Base-by-base conservation (phyloP, 768 basidiomycete genomes). In the Mycena vulgaris region DNA sequence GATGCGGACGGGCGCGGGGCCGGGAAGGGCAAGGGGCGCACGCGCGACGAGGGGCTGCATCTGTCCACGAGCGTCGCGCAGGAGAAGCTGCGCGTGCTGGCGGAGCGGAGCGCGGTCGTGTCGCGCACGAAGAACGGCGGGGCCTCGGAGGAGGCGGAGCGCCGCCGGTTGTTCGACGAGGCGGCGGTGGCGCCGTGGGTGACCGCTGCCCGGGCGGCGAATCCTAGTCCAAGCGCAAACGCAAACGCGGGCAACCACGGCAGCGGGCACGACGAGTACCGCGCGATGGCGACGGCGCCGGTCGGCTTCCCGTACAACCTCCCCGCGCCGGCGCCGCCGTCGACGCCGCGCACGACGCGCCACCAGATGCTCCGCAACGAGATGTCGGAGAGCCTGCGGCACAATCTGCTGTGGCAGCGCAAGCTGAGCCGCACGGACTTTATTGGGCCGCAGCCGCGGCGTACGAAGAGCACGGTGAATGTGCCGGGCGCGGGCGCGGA, bases 281-380 rank as follows among this genome's bases (percentile, higher is more conserved):
- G 70, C 61, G 23, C 79, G 33, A 82, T 88, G 0, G 80, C 86
- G 9, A 89, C 93, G 2, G 90, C 91, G 56, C 88, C 90, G 1
- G 79, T 93, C 3, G 85, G 84, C 10, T 87, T 86, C 77, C 91
- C 93, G 8, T 93, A 94, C 80, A 93, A 93, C 75, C 86, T 95
- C 28, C 94, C 94, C 0, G 84, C 87, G 4, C 83, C 88, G 35
- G 81, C 85, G 0, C 83, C 88, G 21, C 93, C 94, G 3, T 92
- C 92, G 73, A 95, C 94, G 0, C 96, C 96, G 0, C 90, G 93
- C 39, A 95, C 96, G 48, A 96, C 95, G 3, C 88, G 96, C 3
- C 85, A 94, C 57, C 87, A 89, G 73, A 97, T 97, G 94, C 85
- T 97, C 52, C 86, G 90, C 63, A 92, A 91, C 5, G 96, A 97